phyloP scores from a whole-genome alignment of 495 filamentous ascomycete genomes.

The Aspergillus conjunctus region DNA sequence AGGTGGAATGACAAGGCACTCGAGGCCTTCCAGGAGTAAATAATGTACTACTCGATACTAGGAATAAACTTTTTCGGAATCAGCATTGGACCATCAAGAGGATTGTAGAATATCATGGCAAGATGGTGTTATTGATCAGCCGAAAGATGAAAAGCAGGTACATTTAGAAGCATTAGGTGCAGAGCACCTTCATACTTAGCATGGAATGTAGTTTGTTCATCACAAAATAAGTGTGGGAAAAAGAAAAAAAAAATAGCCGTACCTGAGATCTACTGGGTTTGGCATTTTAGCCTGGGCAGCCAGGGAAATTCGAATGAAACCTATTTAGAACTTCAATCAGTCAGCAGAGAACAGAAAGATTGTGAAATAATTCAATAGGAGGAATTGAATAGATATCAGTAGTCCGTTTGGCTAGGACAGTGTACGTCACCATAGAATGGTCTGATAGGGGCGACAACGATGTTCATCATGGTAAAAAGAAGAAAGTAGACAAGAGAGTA shows the following conservation, averaged over 20 bases:
- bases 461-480: constrained; percentile 70
- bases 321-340: constrained; percentile 30
- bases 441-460: constrained; percentile 94
- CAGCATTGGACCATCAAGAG: constrained; percentile 35
- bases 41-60: constrained; percentile 20
- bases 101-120: constrained; percentile 26
- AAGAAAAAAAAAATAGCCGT: constrained; percentile 14
- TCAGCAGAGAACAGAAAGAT: constrained; percentile 33
- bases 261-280: constrained; percentile 9
- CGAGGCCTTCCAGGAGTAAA: constrained; percentile 58
- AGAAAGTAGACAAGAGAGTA: constrained; percentile 21
- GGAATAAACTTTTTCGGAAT: constrained; percentile 21
- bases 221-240: constrained; percentile 47
- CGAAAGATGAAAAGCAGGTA: constrained; percentile 96
- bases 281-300: not conserved
- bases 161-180: constrained; percentile 69
- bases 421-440: constrained; percentile 81
- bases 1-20: constrained; percentile 75
- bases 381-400: constrained; percentile 57
- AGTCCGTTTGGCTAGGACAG: constrained; percentile 91
- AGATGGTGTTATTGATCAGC: constrained; percentile 58
- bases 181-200: constrained; percentile 80
- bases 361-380: constrained; percentile 21
- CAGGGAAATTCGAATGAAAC: not conserved
- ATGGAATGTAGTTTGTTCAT: constrained; percentile 80